These are phyloP conservation scores for Boletus albobrunnescens DNA, from an alignment of 1,284 basidiomycete species.

Conservation along the genomic window DNA sequence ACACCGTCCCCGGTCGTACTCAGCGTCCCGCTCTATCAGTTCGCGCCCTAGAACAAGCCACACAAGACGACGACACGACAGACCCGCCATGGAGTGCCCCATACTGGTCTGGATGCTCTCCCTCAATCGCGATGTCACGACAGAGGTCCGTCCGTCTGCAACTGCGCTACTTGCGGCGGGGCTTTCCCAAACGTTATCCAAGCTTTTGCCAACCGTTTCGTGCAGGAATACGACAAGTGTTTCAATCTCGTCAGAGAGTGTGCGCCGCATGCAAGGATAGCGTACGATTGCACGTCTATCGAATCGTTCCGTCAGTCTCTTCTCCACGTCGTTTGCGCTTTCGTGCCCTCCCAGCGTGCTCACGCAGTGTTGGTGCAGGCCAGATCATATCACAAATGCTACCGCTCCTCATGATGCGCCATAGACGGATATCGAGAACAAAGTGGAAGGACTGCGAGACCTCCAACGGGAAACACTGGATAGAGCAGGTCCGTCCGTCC, in stretches of 20 bases:
- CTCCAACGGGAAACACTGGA: conserved; percentile 69
- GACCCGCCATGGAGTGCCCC: conserved; percentile 48
- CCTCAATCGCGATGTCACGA: conserved; percentile 65
- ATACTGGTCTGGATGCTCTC: conserved; percentile 76
- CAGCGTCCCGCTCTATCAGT: not conserved
- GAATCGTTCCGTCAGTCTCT: conserved; percentile 59
- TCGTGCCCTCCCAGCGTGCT: not conserved
- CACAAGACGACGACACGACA: not conserved
- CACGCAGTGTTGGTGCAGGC: conserved; percentile 38
- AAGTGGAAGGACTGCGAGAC: conserved; percentile 66
- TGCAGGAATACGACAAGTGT: conserved; percentile 66
- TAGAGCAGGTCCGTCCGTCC: conserved; percentile 58
- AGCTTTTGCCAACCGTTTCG: not conserved
- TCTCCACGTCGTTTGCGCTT: too few species aligned
- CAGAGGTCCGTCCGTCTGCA: conserved; percentile 58
- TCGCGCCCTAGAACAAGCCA: not conserved
- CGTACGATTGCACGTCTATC: conserved; percentile 49
- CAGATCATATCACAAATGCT: conserved; percentile 66
- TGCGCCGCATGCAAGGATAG: conserved; percentile 50
- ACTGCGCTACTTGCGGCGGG: too few species aligned
- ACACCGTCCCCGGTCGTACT: not conserved
- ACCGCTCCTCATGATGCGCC: conserved; percentile 80
- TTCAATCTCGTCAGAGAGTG: conserved; percentile 53
- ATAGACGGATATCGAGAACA: conserved; percentile 67
- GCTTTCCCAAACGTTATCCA: too few species aligned